Conservation (phyloP, 2,329 filamentous ascomycete genomes). For the Zopfia rhizophila region DNA sequence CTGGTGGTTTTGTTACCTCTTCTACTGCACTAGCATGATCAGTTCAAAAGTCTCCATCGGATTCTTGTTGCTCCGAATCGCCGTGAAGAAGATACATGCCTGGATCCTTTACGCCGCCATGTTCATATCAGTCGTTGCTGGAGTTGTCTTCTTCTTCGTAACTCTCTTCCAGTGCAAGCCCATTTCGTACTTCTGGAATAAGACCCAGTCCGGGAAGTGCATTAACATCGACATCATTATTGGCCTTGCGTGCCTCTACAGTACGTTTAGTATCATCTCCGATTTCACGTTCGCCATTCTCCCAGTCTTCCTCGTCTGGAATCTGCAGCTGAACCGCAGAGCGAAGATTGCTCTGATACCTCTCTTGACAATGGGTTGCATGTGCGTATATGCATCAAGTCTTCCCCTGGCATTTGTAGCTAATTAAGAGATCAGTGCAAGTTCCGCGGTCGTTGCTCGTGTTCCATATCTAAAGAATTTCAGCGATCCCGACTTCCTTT, state of each 20-base stretch:
- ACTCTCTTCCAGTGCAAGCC: constrained; percentile 64
- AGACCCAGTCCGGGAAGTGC: constrained; percentile 52
- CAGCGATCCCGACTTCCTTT: constrained; percentile 27
- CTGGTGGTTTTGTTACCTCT: constrained; percentile 17
- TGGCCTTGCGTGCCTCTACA: constrained; percentile 57
- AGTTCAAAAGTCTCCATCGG: constrained; percentile 63
- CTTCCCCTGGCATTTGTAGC: too few relatives aligned
- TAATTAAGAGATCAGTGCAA: constrained; percentile 17
- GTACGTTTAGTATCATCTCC: constrained; percentile 38
- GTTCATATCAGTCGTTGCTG: constrained; percentile 54
- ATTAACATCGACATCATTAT: constrained; percentile 59
- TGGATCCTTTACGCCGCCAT: constrained; percentile 60
- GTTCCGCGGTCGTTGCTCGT: constrained; percentile 24
- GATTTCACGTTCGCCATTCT: constrained; percentile 44
- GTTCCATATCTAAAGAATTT: constrained; percentile 29
- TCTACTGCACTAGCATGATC: constrained; percentile 18
- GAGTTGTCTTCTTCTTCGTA: constrained; percentile 61
- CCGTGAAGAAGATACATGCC: constrained; percentile 55
- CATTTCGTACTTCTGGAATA: constrained; percentile 61
- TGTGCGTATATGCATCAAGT: constrained; percentile 17
- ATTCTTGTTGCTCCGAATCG: constrained; percentile 63
- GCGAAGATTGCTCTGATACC: constrained; percentile 23
- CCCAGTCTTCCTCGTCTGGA: constrained; percentile 62
- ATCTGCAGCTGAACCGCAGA: constrained; percentile 62
- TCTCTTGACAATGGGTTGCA: constrained; percentile 20